Base-by-base conservation (phyloP, 2,329 filamentous ascomycete genomes). In the Immersiporthe knoxdaviesiana region DNA sequence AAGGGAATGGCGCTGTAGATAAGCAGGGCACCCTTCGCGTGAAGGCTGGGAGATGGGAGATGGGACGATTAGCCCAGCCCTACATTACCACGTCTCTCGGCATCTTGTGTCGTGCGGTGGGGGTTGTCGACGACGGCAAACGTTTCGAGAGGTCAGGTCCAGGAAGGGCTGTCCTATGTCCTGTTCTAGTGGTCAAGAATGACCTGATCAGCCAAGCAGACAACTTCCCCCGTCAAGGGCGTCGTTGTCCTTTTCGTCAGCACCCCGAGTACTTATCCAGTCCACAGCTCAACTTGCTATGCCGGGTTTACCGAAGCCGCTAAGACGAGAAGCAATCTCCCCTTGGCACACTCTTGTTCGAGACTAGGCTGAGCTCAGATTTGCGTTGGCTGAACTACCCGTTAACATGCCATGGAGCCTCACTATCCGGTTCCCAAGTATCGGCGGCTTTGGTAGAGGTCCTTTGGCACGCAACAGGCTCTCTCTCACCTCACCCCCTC, bases 151-250 rank as follows among this genome's bases (percentile, higher is more conserved):
- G n/a, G 50, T 21, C 12, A 27, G n/a, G 24, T 52, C 50, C 1
- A 12, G 52, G 52, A 56, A 27, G 52, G 24, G 52, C 14, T 30
- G 52, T 30, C 52, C 10, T 47, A 10, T 47, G 44, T 47, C 44
- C 44, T 21, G 41, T 44, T 21, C 50, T 27, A 8, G 50, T 30
- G 52, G 24, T 56, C 24, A 6, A 18, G 52, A 30, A 30, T 56
- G 52, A 27, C 52, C 24, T 56, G 52, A 56, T 56, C 52, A 18
- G 52, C 52, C 52, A 56, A 30, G 27, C 52, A 37, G 56, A 37
- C 35, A 8, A 4, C 35, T 8, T 35, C 35, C 35, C 35, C 35
- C n/a, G n/a, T n/a, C n/a, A n/a, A n/a, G n/a, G 56, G 56, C 30
- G 30, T 35, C 56, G 56, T 59, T 16, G 27, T 59, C 2, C 27